These are phyloP conservation scores for Graphilbum fragrans DNA, from an alignment of 2,329 filamentous ascomycete genomes.

Conservation along the genomic window DNA sequence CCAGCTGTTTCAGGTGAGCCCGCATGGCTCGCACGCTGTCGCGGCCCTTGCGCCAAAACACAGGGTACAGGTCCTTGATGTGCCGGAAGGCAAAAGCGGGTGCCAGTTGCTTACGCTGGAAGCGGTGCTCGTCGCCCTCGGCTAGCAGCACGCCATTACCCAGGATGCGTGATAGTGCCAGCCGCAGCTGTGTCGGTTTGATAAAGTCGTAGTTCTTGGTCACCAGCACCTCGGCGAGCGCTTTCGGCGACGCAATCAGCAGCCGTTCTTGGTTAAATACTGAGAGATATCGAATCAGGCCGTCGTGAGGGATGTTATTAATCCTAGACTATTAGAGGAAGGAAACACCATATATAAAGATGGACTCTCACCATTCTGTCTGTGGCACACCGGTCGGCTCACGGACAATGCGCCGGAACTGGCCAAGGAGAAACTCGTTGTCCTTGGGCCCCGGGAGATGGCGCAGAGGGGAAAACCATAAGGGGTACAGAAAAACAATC, in stretches of 20 bases:
- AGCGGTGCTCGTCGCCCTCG: conserved; percentile 84
- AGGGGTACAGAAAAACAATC: conserved; percentile 33
- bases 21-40: conserved; percentile 56
- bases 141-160: conserved; percentile 65
- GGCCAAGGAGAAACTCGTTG: conserved; percentile 35
- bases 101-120: conserved; percentile 65
- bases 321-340: conserved; percentile 29
- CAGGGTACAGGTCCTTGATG: conserved; percentile 70
- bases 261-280: conserved; percentile 51
- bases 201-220: conserved; percentile 58
- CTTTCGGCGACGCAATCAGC: conserved; percentile 49
- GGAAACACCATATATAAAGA: conserved; percentile 1
- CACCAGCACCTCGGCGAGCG: conserved; percentile 57
- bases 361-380: conserved; percentile 30
- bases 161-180: conserved; percentile 48
- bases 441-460: conserved; percentile 31
- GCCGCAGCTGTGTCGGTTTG: conserved; percentile 45
- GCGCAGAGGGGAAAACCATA: conserved; percentile 35
- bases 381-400: conserved; percentile 30
- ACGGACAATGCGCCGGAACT: conserved; percentile 25
- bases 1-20: conserved; percentile 24
- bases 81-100: conserved; percentile 81
- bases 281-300: conserved; percentile 54
- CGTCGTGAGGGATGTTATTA: conserved; percentile 50
- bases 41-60: conserved; percentile 69